phyloP scores from a whole-genome alignment of 78 protist species.

The Kipferlia bialata region DNA sequence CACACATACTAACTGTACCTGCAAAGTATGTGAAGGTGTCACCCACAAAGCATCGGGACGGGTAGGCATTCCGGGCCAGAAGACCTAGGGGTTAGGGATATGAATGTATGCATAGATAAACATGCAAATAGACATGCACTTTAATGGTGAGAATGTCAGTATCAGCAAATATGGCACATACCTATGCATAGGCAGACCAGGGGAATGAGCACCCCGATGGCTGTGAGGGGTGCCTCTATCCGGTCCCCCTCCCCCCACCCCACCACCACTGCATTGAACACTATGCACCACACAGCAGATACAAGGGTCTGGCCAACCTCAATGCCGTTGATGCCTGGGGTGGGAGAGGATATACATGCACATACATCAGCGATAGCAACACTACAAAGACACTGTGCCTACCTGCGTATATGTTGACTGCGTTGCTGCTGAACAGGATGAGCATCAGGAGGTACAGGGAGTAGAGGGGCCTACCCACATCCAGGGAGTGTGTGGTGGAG shows the following conservation, averaged over 20 bases:
- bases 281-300: constrained; percentile 17
- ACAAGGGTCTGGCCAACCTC: constrained; percentile 84
- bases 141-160: background rate
- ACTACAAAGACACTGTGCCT: constrained; percentile 1
- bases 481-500: background rate
- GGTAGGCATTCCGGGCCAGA: constrained; percentile 24
- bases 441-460: constrained; percentile 58
- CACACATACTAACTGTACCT: too few species aligned
- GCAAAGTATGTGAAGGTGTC: constrained; percentile 95
- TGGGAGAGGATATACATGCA: too few species aligned
- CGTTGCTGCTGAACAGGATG: constrained; percentile 77
- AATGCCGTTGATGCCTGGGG: constrained; percentile 65
- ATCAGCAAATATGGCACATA: background rate
- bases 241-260: too few species aligned
- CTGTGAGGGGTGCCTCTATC: background rate
- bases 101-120: background rate
- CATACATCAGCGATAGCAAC: background rate
- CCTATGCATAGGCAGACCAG: background rate
- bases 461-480: constrained; percentile 42
- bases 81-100: background rate
- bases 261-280: background rate
- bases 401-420: constrained; percentile 90
- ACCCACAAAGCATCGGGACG: constrained; percentile 90
- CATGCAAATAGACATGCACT: background rate
- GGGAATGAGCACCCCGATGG: background rate